phyloP scores from a whole-genome alignment of 805 yeast genomes.

The Kregervanrija pseudodelftensis region DNA sequence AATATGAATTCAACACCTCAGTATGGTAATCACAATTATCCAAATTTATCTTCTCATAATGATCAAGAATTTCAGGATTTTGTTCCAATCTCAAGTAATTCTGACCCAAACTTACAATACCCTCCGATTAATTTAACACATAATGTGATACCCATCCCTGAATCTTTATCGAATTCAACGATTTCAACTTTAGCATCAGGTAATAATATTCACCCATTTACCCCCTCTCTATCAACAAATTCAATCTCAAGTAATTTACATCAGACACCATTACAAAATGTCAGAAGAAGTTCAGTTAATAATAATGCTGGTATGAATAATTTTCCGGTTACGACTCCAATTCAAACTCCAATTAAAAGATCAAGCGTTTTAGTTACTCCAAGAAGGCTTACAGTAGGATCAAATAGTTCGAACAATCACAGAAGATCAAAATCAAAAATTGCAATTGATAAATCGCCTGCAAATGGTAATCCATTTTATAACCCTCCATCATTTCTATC shows the following conservation, averaged over 20 bases:
- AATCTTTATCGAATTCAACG: constrained; percentile 29
- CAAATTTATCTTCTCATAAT: constrained; percentile 4
- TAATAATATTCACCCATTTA: constrained; percentile 3
- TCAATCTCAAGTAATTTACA: constrained; percentile 7
- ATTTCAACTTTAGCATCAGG: constrained; percentile 20
- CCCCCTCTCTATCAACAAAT: constrained; percentile 7
- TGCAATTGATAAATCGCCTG: constrained; percentile 29
- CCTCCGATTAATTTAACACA: constrained; percentile 12
- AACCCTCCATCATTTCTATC: constrained; percentile 38
- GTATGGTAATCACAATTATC: not conserved
- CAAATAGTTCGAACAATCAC: constrained; percentile 7
- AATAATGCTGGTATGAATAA: constrained; percentile 4
- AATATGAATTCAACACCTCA: not conserved
- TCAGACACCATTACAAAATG: constrained; percentile 16
- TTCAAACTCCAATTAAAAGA: constrained; percentile 18
- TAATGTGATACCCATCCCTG: constrained; percentile 14
- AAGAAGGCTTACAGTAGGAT: constrained; percentile 11
- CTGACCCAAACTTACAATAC: constrained; percentile 21
- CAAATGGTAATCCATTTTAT: constrained; percentile 40
- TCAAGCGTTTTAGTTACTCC: constrained; percentile 18
- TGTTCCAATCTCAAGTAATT: constrained; percentile 22
- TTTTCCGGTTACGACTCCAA: constrained; percentile 13
- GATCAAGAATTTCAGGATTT: constrained; percentile 20
- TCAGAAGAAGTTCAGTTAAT: constrained; percentile 13
- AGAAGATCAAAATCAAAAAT: constrained; percentile 17